These are phyloP conservation scores for Mentha longifolia DNA, from an alignment of 257 asterid genomes.

Conservation along the genomic window DNA sequence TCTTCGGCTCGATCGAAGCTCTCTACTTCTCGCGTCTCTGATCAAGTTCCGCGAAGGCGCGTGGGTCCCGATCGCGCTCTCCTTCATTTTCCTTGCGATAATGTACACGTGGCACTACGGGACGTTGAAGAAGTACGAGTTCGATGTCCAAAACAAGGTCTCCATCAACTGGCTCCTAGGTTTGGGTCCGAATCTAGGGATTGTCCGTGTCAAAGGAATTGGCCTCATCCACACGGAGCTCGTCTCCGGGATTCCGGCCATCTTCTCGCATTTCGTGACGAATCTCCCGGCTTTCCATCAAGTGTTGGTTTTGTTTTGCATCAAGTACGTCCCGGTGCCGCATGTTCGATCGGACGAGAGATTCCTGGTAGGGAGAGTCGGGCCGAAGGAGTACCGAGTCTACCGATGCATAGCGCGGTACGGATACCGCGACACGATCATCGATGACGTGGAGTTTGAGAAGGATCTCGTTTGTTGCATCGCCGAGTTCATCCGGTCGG, in stretches of 20 bases:
- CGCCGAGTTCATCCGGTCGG: conserved; percentile 83
- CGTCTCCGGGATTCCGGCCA: conserved; percentile 90
- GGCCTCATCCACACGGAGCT: conserved; percentile 97
- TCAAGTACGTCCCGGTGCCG: conserved; percentile 92
- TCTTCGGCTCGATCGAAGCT: conserved; percentile 92
- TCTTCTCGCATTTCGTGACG: conserved; percentile 87
- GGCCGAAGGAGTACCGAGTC: conserved; percentile 74
- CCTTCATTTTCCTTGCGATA: conserved; percentile 62
- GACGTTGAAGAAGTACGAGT: conserved; percentile 79
- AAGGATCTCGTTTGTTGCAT: conserved; percentile 81
- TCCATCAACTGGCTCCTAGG: conserved; percentile 86
- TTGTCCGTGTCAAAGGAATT: conserved; percentile 84
- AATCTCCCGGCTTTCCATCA: conserved; percentile 97
- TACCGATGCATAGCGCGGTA: conserved; percentile 91
- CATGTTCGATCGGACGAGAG: conserved; percentile 89
- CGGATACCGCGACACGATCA: conserved; percentile 73
- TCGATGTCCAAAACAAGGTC: conserved; percentile 84
- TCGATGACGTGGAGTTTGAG: conserved; percentile 82
- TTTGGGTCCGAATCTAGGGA: conserved; percentile 81
- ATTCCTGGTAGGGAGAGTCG: conserved; percentile 84
- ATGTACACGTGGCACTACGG: conserved; percentile 95
- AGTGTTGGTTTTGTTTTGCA: conserved; percentile 74
- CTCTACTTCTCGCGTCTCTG: conserved; percentile 97
- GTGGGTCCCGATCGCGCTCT: conserved; percentile 89
- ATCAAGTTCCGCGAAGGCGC: conserved; percentile 97